Evolutionary conservation across 1,139 yeast genomes (phyloP).

Genomic region (Debaryomyces coudertii): DNA sequence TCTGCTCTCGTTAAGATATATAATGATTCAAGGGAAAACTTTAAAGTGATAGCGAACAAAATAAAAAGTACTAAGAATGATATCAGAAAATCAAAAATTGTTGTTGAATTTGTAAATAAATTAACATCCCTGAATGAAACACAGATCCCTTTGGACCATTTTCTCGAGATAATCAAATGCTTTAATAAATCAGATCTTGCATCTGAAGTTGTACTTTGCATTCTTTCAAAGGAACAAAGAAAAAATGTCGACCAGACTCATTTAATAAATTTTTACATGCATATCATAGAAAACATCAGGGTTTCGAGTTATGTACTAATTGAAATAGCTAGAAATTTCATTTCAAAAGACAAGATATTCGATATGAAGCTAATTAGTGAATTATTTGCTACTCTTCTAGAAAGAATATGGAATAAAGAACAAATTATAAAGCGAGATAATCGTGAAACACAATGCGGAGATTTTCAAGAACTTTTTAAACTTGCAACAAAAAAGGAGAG

Average conservation of each 20-base stretch:
- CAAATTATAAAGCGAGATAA: slow-evolving; percentile 4
- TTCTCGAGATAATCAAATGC: not conserved
- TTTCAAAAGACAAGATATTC: slow-evolving; percentile 20
- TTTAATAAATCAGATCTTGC: slow-evolving; percentile 9
- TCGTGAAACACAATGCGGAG: slow-evolving; percentile 14
- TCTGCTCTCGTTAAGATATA: not conserved
- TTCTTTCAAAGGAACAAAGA: not conserved
- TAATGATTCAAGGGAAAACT: slow-evolving; percentile 4
- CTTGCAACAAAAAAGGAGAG: slow-evolving; percentile 20
- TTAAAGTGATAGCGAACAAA: slow-evolving; percentile 8
- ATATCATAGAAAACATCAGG: slow-evolving; percentile 4
- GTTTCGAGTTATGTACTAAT: slow-evolving; percentile 24
- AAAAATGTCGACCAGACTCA: not conserved
- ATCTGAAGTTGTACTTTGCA: not conserved
- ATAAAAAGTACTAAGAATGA: slow-evolving; percentile 6
- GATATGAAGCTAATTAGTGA: slow-evolving; percentile 17
- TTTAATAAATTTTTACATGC: not conserved
- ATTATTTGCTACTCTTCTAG: slow-evolving; percentile 18
- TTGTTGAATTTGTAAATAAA: slow-evolving; percentile 4
- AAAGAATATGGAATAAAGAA: slow-evolving; percentile 13
- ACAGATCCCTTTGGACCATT: not conserved
- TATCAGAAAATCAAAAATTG: slow-evolving; percentile 2
- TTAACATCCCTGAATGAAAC: not conserved
- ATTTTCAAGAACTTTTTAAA: slow-evolving; percentile 21
- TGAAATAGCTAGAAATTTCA: slow-evolving; percentile 26